Evolutionary conservation across 352 stramenopile genomes (phyloP), one percentile per base, ranked within the genome.

Genomic region (Hyphochytrium catenoides): DNA sequence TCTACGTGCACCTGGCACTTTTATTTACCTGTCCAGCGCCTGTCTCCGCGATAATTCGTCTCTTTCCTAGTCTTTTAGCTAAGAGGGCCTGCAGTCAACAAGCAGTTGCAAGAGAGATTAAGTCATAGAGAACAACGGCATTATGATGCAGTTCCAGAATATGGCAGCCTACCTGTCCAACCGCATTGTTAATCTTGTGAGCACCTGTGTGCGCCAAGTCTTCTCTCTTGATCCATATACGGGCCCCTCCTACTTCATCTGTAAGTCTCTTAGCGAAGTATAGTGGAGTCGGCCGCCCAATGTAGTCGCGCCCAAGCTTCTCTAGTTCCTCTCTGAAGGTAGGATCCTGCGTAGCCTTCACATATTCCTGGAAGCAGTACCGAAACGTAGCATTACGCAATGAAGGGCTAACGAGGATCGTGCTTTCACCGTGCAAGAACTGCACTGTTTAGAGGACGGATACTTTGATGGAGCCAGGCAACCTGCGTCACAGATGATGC

Each of bases 131-230:
- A n/a, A n/a, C n/a, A n/a, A n/a, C n/a, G n/a, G n/a, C n/a, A n/a
- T n/a, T n/a, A n/a, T n/a, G n/a, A n/a, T n/a, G n/a, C n/a, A n/a
- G n/a, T n/a, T n/a, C n/a, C n/a, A n/a, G n/a, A n/a, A n/a, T n/a
- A n/a, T n/a, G n/a, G n/a, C n/a, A n/a, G n/a, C n/a, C n/a, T n/a
- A n/a, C n/a, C n/a, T 98, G 84, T 5, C 85, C 90, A 43, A 98
- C 70, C 16, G 87, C 86, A 53, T 97, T 97, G 66, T 98, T 98
- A 58, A 98, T 97, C 55, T 97, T 98, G 74, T 97, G 90, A 3
- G 90, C 85, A 31, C 90, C 88, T 8, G 90, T 98, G 59, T 96
- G 90, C 7, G 78, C 79, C 30, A 98, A 60, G 54, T 98, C 90
- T 53, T 98, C 88, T 24, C 88, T 67, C 57, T 98, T 98, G 39